Evolutionary conservation across 2,329 filamentous ascomycete species (phyloP), one percentile per base, ranked within the genome.

Genomic region (Macrophomina pseudophaseolina): DNA sequence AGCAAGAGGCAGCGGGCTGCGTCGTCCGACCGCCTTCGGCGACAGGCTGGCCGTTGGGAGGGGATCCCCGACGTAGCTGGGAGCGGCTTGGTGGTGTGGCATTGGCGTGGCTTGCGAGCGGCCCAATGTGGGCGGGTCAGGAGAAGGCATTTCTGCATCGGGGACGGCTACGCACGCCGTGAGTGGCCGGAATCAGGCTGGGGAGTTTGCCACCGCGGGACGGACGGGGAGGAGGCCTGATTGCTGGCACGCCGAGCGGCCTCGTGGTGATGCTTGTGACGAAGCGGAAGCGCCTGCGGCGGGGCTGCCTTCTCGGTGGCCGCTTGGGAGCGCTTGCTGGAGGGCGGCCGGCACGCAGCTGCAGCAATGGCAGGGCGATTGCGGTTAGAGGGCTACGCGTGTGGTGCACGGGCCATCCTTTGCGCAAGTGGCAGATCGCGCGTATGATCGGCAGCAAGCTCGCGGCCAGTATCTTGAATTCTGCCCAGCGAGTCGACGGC

Each of bases 341-440:
- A 11, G 23, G 53, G 53, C 16, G 53, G 54, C 12, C 18, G 54
- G 56, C 56, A 48, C 35, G 6, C 42, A 46, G 40, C 56, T 60
- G 56, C 58, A 62, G 16, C 35, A 32, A 23, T 48, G 32, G 40
- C 30, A 16, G 11, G 9, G 40, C 42, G 40, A 60, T 48, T 60
- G 42, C 5, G 35, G 56, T 58, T 60, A 62, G 58, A 62, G 42
- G 58, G 40, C 58, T 62, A 62, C 58, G 58, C 58, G 58, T 62
- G 58, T 42, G 44, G 44, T 49, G 58, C n/a, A n/a, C 42, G 58
- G 58, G 44, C 58, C 42, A 49, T 62, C 58, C 28, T 60, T 48
- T 48, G 58, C 58, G 58, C 58, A 60, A 62, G 58, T 62, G 58
- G 58, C 56, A 60, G 58, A 62, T 62, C 58, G 58, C 44, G 42